Percentiles rank a stretch among this genome's conserved stretches.
phyloP scores from a whole-genome alignment of 768 basidiomycete species.

The Pleurotus eryngii region DNA sequence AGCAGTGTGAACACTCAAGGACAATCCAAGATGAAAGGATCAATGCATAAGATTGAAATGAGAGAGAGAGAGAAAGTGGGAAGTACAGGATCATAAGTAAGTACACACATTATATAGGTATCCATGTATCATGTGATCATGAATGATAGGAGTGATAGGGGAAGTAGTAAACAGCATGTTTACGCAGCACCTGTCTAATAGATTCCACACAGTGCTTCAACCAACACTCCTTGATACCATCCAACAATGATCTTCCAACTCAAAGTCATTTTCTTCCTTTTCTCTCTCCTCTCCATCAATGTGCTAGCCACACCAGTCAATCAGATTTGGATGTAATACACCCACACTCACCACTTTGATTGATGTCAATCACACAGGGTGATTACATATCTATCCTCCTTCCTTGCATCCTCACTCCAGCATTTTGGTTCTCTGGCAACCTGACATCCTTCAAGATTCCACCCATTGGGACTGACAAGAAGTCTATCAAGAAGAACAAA shows the following conservation, averaged over 20 bases:
- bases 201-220: not conserved
- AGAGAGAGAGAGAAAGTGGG: no score
- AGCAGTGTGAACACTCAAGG: no score
- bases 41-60: no score
- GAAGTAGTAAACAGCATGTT: no score
- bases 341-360: not conserved
- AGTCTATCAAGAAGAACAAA: conserved; percentile 6
- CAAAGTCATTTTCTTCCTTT: conserved; percentile 1
- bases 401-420: not conserved
- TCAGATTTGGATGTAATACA: not conserved
- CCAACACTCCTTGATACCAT: not conserved
- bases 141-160: no score
- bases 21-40: no score
- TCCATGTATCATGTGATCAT: no score
- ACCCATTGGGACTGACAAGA: not conserved
- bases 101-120: no score
- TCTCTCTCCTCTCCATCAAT: conserved; percentile 3
- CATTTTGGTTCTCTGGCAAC: conserved; percentile 1
- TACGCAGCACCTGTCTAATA: no score
- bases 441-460: conserved; percentile 1
- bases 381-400: not conserved
- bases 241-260: conserved; percentile 5
- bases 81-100: no score
- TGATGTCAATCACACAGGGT: not conserved
- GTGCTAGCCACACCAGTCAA: conserved; percentile 2